Conservation (phyloP, 164 flowering plant species). For the Aristolochia californica region DNA sequence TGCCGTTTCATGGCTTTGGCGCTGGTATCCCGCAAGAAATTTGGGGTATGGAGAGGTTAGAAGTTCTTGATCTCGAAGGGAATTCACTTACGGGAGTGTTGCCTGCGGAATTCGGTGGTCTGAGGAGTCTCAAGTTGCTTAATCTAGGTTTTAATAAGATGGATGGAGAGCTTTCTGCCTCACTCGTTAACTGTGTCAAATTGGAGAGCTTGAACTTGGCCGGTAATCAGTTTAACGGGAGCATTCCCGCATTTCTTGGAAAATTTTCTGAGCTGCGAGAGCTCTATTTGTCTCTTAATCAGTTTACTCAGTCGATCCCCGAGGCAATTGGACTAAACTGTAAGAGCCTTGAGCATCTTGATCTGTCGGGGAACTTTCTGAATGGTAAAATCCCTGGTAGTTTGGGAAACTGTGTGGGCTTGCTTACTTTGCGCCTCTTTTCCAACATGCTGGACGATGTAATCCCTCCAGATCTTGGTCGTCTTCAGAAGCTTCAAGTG, state of each 20-base stretch:
- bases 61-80: slow-evolving; percentile 67
- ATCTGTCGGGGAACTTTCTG: slow-evolving; percentile 56
- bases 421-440: slow-evolving; percentile 38
- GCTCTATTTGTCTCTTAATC: slow-evolving; percentile 54
- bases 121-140: slow-evolving; percentile 41
- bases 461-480: slow-evolving; percentile 55
- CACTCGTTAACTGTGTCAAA: slow-evolving; percentile 22
- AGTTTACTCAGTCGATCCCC: slow-evolving; percentile 44
- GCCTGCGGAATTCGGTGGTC: slow-evolving; percentile 25
- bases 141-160: slow-evolving; percentile 46
- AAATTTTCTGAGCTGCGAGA: slow-evolving; percentile 29
- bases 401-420: slow-evolving; percentile 41
- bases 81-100: slow-evolving; percentile 42
- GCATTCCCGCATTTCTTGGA: slow-evolving; percentile 40
- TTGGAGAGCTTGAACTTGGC: slow-evolving; percentile 45
- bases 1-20: slow-evolving; percentile 41
- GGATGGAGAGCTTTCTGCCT: slow-evolving; percentile 33
- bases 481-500: slow-evolving; percentile 45
- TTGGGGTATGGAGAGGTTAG: slow-evolving; percentile 43
- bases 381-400: slow-evolving; percentile 35
- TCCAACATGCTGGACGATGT: slow-evolving; percentile 49
- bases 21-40: slow-evolving; percentile 54
- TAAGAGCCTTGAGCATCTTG: slow-evolving; percentile 47
- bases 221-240: slow-evolving; percentile 39
- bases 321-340: slow-evolving; percentile 37